Base-by-base conservation (phyloP, 176 grass and related monocot genomes). In the Eragrostis nindensis region DNA sequence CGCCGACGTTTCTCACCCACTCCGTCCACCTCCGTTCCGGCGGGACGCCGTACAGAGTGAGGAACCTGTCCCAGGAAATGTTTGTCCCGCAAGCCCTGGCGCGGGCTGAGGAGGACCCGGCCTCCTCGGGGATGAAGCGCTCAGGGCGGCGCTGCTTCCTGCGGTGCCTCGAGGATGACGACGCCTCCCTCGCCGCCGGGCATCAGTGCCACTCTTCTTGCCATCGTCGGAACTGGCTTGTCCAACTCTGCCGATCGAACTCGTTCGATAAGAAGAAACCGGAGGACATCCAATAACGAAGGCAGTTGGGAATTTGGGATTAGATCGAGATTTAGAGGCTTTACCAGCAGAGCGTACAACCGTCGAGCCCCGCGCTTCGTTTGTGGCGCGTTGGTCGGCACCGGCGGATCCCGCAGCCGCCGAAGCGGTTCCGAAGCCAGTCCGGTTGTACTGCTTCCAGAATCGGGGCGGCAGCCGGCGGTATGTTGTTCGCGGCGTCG, bases 121-220 rank as follows among this genome's bases (percentile, higher is more conserved):
- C 24, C 26, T 63, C 76, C 53, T 70, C 87, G 14, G 70, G 1
- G 53, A 54, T 54, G 81, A 75, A 84, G 19, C 26, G 81, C 4
- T 54, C 53, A 2, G 76, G 81, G 70, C 11, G 76, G 32, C 53
- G 54, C 62, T 75, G 75, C 81, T 80, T 84, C 53, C 70, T 88
- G 42, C 86, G 1, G 17, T 61, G 50, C 14, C 19, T 2, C 13
- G 7, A 12, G 12, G 67, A 50, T 19, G 8, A n/a, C 54, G 68
- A 41, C 0, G 44, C 14, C 27, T 7, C 62, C 3, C 17, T 30
- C 27, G 36, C 24, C 12, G 21, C 39, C n/a, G n/a, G n/a, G n/a
- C n/a, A 8, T 44, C n/a, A 18, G 12, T 9, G 69, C 25, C 26
- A 25, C 12, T n/a, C n/a, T n/a, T 21, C 8, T 49, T 36, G 42